A percentile compares a stretch with the other conserved stretches of the same genome.
Evolutionary conservation across 768 basidiomycete species (phyloP).

Genomic region (Leccinum pellstonianum): DNA sequence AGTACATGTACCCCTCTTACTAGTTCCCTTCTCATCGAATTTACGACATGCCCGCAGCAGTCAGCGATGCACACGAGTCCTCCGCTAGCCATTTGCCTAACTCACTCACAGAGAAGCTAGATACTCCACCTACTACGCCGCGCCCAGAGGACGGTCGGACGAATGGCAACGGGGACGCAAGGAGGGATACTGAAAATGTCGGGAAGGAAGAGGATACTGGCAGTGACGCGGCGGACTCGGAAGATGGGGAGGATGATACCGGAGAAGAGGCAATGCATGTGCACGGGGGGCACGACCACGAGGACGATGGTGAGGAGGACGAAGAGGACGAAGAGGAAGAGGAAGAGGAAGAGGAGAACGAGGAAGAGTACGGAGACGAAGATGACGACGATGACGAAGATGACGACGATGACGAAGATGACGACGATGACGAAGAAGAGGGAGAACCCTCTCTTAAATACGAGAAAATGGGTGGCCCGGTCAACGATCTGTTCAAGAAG

Average conservation of each 20-base stretch:
- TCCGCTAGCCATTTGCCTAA: not conserved
- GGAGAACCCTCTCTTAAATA: constrained; percentile 94
- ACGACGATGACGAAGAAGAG: constrained; percentile 71
- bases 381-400: constrained; percentile 68
- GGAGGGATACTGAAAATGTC: not conserved
- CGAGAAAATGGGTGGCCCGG: constrained; percentile 68
- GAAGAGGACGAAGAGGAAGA: constrained; percentile 12
- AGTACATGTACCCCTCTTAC: constrained; percentile 9
- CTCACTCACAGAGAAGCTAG: constrained; percentile 2
- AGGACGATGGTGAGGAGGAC: constrained; percentile 15
- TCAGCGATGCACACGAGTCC: not conserved
- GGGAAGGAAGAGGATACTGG: constrained; percentile 9
- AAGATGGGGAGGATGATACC: constrained; percentile 2
- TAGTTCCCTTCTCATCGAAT: not conserved
- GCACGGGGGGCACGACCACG: not conserved
- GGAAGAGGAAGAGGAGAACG: constrained; percentile 25
- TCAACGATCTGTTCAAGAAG: constrained; percentile 79
- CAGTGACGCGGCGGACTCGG: constrained; percentile 6
- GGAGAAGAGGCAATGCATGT: constrained; percentile 2
- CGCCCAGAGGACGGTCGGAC: constrained; percentile 6
- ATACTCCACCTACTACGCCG: not conserved
- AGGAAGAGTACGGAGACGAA: constrained; percentile 44
- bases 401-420: constrained; percentile 56
- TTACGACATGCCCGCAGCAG: constrained; percentile 12
- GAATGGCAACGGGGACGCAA: constrained; percentile 20